Base-by-base conservation (phyloP, 1,139 yeast genomes). In the Suhomyces guaymorum region DNA sequence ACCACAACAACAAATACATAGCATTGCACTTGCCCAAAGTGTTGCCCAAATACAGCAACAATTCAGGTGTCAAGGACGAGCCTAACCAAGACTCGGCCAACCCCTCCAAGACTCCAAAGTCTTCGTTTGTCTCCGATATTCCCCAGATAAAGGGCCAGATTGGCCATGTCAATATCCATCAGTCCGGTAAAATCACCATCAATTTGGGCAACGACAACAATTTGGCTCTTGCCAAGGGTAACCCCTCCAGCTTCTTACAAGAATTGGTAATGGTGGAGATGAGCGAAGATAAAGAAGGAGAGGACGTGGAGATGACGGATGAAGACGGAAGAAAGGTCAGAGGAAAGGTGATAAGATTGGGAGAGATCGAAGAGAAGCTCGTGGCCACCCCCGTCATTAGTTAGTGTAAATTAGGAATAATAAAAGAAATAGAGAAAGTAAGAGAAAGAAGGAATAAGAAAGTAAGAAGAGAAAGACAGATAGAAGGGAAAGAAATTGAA, bases 101-200 rank as follows among this genome's bases (percentile, higher is more conserved):
- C n/a, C n/a, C n/a, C n/a, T n/a, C n/a, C n/a, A n/a, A n/a, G n/a
- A n/a, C 28, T 3, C 24, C 26, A 14, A 32, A 33, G 34, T 34
- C 41, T n/a, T 14, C 24, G 8, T 33, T 31, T 10, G 32, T 32
- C 8, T 25, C 35, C 10, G 16, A 21, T 1, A 14, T 11, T 17
- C 21, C 39, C 3, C 42, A 26, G 9, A 22, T 43, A 18, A 34
- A 32, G 22, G 96, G 96, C 2, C 70, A 70, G 39, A 73, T 87
- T 15, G 97, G 96, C 4, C 70, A 73, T 18, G 53, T 89, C 25
- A 76, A 90, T 41, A 69, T 85, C 34, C 96, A 88, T 57, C 75
- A 80, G 50, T 85, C 95, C 1, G 97, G 97, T 5, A 84, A 76
- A 52, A 62, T 88, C 24, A 72, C 92, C 9, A 75, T 89, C 58